phyloP scores from a whole-genome alignment of 1,284 basidiomycete genomes.

The Fomitopsis schrenkii region DNA sequence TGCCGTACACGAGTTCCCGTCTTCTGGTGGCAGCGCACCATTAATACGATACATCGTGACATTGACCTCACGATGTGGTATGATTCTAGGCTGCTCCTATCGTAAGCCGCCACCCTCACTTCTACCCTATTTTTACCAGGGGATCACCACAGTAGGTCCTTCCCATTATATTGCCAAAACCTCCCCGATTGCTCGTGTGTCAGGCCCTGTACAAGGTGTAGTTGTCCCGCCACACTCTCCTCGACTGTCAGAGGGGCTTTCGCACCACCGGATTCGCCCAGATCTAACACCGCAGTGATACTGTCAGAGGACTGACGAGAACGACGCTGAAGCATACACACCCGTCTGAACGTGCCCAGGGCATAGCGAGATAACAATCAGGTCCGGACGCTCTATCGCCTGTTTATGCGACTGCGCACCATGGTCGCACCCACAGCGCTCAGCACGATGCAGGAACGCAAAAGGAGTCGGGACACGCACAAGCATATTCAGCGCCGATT shows the following conservation, averaged over 20 bases:
- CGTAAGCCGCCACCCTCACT: too few species aligned
- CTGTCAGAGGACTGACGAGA: too few species aligned
- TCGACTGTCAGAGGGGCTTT: constrained; percentile 22
- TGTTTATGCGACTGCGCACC: constrained; percentile 28
- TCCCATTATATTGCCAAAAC: constrained; percentile 21
- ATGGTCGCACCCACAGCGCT: too few species aligned
- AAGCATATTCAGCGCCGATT: constrained; percentile 26
- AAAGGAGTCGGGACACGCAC: constrained; percentile 10
- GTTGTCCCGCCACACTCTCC: constrained; percentile 8
- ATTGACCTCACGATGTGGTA: too few species aligned
- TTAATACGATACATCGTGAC: too few species aligned
- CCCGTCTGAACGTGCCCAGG: constrained; percentile 31
- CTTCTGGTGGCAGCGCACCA: too few species aligned
- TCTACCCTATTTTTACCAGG: too few species aligned
- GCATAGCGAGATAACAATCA: constrained; percentile 21
- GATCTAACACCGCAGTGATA: not conserved
- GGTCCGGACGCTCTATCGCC: constrained; percentile 18
- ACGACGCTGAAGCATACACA: not conserved
- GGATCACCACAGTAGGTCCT: constrained; percentile 14
- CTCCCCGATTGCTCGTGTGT: constrained; percentile 20
- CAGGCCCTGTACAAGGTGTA: constrained; percentile 17
- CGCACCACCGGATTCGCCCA: constrained; percentile 24
- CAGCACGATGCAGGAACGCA: too few species aligned
- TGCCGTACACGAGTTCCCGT: too few species aligned
- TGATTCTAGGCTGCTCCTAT: too few species aligned